These are phyloP conservation scores for Cladosporium austrohemisphaericum DNA, from an alignment of 2,329 filamentous ascomycete genomes.

Conservation along the genomic window DNA sequence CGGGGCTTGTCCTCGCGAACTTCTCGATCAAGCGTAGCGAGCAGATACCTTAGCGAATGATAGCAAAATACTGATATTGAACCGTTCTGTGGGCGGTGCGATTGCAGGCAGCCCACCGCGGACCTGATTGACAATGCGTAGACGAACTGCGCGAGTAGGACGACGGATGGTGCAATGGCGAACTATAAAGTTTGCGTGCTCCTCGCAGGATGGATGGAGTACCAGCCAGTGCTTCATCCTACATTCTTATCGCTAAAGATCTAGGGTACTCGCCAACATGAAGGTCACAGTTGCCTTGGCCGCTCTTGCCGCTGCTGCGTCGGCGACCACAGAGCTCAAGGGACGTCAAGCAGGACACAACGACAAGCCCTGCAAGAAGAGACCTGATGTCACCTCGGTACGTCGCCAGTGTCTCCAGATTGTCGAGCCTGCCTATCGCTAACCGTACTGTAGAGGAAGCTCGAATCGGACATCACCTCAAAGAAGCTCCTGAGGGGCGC, in stretches of 20 bases:
- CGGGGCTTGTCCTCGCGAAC: conserved; percentile 8
- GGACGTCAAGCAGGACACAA: conserved; percentile 13
- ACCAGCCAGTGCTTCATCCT: background rate
- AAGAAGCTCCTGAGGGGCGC: conserved; percentile 12
- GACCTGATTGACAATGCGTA: background rate
- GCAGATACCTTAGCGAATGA: background rate
- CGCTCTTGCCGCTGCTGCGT: conserved; percentile 10
- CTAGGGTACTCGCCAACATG: conserved; percentile 8
- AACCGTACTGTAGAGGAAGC: conserved; percentile 1
- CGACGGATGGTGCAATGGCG: background rate
- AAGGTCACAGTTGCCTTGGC: conserved; percentile 13
- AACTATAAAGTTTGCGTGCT: conserved; percentile 4
- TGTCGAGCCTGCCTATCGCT: background rate
- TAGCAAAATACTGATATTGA: background rate
- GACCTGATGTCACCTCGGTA: conserved; percentile 10
- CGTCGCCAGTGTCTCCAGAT: background rate
- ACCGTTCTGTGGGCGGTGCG: background rate
- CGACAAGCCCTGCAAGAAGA: conserved; percentile 7
- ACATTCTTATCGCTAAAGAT: background rate
- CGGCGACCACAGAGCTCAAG: conserved; percentile 3
- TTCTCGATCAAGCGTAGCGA: conserved; percentile 11
- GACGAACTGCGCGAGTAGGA: background rate
- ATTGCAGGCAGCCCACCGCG: background rate
- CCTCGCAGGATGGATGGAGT: background rate
- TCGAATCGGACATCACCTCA: conserved; percentile 13